Base-by-base conservation (phyloP, 116 monocot species). In the Iris pallida region DNA sequence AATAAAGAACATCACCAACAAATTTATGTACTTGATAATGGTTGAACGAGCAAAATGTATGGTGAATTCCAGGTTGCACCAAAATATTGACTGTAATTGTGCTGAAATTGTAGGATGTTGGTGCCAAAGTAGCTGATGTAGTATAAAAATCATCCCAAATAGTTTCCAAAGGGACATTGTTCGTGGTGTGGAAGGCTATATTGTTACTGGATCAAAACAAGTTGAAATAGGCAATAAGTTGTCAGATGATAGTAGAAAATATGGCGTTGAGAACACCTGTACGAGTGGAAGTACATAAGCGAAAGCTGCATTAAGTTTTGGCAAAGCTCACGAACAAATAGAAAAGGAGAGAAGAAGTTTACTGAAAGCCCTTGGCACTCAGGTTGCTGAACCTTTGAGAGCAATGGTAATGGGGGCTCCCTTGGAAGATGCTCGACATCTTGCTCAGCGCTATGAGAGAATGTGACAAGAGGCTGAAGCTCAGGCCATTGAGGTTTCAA, bases 391-490 rank as follows among this genome's bases (percentile, higher is more conserved):
- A 70, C 98, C 98, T 63, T 78, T 98, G 56, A 90, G 98, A 83
- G 90, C 93, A 71, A 90, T 98, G 90, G 87, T 93, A 55, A 82
- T 88, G 80, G 93, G 98, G 66, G 98, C 93, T 72, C 93, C 98
- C 46, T 75, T 98, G 78, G 98, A 98, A 66, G 98, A 98, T 85
- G 93, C 98, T 64, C 93, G 98, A 3, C 93, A 98, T 67, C 83
- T 98, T 68, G 90, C 98, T 51, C 98, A 98, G 60, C 82, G 93
- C 12, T 98, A 98, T 69, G 93, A 90, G 61, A 87, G 81, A 70
- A 71, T 98, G 79, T 82, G 87, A n/a, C 97, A 97, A 78, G 97
- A 97, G 82, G 85, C 93, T 73, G 97, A 97, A 82, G 84, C 97
- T 76, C 97, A 97, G 97, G 97, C 92, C 68, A 83, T 92, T 79